Conservation (phyloP, 2,329 filamentous ascomycete genomes). For the Botrytis aclada region DNA sequence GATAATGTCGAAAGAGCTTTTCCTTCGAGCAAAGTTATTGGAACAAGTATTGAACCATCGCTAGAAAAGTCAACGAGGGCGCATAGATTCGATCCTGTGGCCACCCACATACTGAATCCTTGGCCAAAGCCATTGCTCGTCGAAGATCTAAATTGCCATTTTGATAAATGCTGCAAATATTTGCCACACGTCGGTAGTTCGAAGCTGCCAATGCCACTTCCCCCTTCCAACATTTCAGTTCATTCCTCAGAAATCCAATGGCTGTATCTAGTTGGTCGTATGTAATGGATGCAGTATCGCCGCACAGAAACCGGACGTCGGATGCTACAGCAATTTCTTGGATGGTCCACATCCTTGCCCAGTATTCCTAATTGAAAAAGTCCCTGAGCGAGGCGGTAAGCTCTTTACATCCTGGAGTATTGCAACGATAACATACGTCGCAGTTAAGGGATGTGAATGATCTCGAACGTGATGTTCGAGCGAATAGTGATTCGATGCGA, state of each 20-base stretch:
- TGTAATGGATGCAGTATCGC: background rate
- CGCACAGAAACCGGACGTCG: background rate
- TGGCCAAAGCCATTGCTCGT: background rate
- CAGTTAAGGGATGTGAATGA: background rate
- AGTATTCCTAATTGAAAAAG: background rate
- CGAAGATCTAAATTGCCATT: background rate
- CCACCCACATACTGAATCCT: background rate
- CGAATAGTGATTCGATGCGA: background rate
- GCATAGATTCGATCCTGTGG: background rate
- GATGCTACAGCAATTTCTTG: background rate
- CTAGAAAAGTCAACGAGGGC: background rate
- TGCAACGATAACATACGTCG: background rate
- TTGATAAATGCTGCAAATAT: background rate
- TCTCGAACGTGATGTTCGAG: background rate
- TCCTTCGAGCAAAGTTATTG: background rate
- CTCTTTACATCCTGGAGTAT: background rate
- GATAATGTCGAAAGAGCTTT: background rate
- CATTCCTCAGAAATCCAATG: background rate
- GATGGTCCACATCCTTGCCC: background rate
- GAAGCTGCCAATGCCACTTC: background rate
- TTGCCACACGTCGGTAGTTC: background rate
- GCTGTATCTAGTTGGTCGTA: background rate
- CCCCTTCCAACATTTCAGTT: background rate
- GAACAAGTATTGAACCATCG: background rate
- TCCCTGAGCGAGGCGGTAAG: background rate